phyloP scores from a whole-genome alignment of 108 stramenopile species.

The Conticribra weissflogii region DNA sequence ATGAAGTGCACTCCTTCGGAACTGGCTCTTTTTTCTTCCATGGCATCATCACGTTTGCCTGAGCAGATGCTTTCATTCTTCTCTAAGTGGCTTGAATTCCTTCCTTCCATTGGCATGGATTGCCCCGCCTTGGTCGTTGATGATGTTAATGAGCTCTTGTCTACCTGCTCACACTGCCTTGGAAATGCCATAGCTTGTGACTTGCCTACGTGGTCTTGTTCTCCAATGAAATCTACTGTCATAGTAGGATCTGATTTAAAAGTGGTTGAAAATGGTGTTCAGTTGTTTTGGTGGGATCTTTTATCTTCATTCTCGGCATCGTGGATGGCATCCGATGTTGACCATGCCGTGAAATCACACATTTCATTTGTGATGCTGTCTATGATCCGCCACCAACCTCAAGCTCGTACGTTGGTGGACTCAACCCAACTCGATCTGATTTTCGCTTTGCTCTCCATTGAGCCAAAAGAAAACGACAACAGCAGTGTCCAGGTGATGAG shows the following conservation, averaged over 20 bases:
- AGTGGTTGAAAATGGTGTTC: slow-evolving; percentile 12
- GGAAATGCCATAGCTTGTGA: slow-evolving; percentile 48
- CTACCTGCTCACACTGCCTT: slow-evolving; percentile 46
- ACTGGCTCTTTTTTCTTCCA: slow-evolving; percentile 11
- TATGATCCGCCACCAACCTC: slow-evolving; percentile 25
- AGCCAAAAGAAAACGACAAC: slow-evolving; percentile 4
- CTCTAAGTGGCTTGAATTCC: slow-evolving; percentile 32
- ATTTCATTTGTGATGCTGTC: slow-evolving; percentile 33
- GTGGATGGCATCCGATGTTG: neutral
- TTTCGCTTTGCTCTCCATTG: slow-evolving; percentile 12
- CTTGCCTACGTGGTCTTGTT: slow-evolving; percentile 16
- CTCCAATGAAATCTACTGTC: neutral
- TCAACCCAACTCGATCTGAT: slow-evolving; percentile 27
- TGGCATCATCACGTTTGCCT: slow-evolving; percentile 27
- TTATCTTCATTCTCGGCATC: slow-evolving; percentile 5
- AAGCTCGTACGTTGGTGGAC: slow-evolving; percentile 18
- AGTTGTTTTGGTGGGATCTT: slow-evolving; percentile 29
- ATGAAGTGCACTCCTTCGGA: slow-evolving; percentile 20
- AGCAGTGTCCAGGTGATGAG: slow-evolving; percentile 28
- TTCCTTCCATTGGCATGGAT: slow-evolving; percentile 8
- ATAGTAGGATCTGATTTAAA: slow-evolving; percentile 5
- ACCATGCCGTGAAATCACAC: neutral
- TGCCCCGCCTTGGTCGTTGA: slow-evolving; percentile 28
- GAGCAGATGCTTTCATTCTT: slow-evolving; percentile 30
- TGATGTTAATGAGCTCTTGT: slow-evolving; percentile 53